Evolutionary conservation across 768 basidiomycete genomes (phyloP).

Genomic region (Phylloporus sp.): DNA sequence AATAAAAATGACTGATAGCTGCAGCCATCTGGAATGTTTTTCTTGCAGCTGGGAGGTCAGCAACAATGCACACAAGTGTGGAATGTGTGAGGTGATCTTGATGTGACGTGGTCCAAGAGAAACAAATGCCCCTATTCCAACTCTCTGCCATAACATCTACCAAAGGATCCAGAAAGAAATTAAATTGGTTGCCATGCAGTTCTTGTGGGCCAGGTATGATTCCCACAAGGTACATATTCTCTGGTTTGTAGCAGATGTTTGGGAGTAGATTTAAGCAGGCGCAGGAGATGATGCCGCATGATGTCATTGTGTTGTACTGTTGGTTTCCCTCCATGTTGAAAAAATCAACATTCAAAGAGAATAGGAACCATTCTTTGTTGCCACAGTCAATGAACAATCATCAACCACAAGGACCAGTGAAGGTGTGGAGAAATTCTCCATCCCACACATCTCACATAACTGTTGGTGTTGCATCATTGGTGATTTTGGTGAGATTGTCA

Average conservation of each 20-base stretch:
- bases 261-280: constrained; percentile 33
- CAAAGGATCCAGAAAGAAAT: too few species aligned
- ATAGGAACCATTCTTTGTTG: constrained; percentile 7
- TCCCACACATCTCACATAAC: neutral
- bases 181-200: constrained; percentile 12
- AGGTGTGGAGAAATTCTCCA: neutral
- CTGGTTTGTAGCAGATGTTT: constrained; percentile 27
- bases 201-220: constrained; percentile 21
- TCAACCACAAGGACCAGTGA: constrained; percentile 9
- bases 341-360: constrained; percentile 30
- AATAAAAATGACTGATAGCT: constrained; percentile 22
- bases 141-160: too few species aligned
- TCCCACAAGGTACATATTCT: constrained; percentile 33
- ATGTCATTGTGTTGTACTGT: constrained; percentile 23
- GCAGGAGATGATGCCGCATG: constrained; percentile 30
- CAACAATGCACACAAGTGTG: constrained; percentile 26
- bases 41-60: constrained; percentile 34
- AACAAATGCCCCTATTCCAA: too few species aligned
- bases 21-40: constrained; percentile 23
- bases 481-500: neutral
- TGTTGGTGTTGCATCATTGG: neutral
- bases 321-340: constrained; percentile 32
- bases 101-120: constrained; percentile 23
- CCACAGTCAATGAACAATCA: constrained; percentile 17
- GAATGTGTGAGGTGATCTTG: constrained; percentile 26